These are phyloP conservation scores for Hypoxylon trugodes DNA, from an alignment of 495 filamentous ascomycete species.

Conservation along the genomic window DNA sequence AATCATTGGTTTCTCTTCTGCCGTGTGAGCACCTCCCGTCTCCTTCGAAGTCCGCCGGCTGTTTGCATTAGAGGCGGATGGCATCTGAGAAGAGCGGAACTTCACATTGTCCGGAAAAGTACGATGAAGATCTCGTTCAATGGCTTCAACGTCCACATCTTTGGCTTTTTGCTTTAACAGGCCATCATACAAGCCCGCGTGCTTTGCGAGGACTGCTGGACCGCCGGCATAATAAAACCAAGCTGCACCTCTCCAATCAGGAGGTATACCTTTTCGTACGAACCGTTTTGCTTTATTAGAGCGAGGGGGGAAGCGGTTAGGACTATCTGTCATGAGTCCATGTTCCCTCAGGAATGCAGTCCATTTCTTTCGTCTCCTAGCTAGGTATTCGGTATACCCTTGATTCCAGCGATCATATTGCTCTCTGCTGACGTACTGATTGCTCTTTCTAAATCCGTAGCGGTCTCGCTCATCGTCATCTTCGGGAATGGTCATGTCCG, in stretches of 20 bases:
- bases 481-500: conserved; percentile 30
- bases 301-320: conserved; percentile 79
- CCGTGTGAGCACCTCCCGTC: conserved; percentile 39
- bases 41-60: conserved; percentile 43
- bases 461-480: conserved; percentile 67
- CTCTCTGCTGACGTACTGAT: conserved; percentile 74
- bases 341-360: conserved; percentile 75
- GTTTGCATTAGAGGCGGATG: conserved; percentile 29
- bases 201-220: conserved; percentile 73
- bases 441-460: conserved; percentile 93
- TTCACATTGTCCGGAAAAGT: conserved; percentile 95
- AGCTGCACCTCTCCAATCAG: conserved; percentile 88
- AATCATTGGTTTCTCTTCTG: conserved; percentile 78
- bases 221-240: conserved; percentile 99
- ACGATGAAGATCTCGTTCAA: conserved; percentile 92
- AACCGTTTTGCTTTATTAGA: conserved; percentile 86
- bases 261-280: conserved; percentile 93
- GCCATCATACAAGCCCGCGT: conserved; percentile 76
- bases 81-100: conserved; percentile 57
- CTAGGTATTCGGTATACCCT: conserved; percentile 72
- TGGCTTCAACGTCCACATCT: conserved; percentile 82
- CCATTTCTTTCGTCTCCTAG: conserved; percentile 83
- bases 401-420: conserved; percentile 86
- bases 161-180: conserved; percentile 70
- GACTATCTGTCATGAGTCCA: conserved; percentile 73